Conservation (phyloP, 169 alveolate species). For the Cryptosporidium viatorum region DNA sequence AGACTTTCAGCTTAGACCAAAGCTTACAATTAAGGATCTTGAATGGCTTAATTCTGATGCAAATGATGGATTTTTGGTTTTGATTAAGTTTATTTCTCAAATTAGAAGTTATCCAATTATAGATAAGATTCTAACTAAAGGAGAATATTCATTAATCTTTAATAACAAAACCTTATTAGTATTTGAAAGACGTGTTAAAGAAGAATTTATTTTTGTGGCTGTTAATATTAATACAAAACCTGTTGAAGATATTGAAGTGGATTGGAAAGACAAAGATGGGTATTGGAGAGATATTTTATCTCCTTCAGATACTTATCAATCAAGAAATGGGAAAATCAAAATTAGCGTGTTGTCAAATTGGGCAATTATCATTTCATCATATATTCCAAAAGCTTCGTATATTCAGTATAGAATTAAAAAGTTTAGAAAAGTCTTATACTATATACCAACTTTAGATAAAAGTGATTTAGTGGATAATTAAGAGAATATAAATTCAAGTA, state of each 20-base stretch:
- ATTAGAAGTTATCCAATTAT: conserved; percentile 30
- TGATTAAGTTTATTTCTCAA: conserved; percentile 20
- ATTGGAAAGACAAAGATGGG: conserved; percentile 52
- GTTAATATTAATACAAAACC: conserved; percentile 32
- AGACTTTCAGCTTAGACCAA: conserved; percentile 61
- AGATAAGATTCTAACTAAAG: conserved; percentile 12
- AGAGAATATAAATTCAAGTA: background rate
- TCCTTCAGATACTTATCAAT: conserved; percentile 17
- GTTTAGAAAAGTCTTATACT: background rate
- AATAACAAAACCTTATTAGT: conserved; percentile 29
- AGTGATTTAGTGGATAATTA: background rate
- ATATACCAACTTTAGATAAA: background rate
- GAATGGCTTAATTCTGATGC: background rate
- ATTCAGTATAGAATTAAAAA: conserved; percentile 5
- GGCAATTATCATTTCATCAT: conserved; percentile 39
- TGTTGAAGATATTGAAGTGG: conserved; percentile 1
- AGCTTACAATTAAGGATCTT: conserved; percentile 29
- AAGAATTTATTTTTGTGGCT: conserved; percentile 8
- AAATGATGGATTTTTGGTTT: conserved; percentile 31
- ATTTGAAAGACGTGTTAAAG: conserved; percentile 35
- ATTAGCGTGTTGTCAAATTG: conserved; percentile 22
- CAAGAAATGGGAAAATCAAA: conserved; percentile 33
- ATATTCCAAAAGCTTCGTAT: conserved; percentile 4
- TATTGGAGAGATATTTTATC: conserved; percentile 47
- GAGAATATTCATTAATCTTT: background rate